Base-by-base conservation (phyloP, 768 basidiomycete genomes). In the Lactarius sanguifluus region DNA sequence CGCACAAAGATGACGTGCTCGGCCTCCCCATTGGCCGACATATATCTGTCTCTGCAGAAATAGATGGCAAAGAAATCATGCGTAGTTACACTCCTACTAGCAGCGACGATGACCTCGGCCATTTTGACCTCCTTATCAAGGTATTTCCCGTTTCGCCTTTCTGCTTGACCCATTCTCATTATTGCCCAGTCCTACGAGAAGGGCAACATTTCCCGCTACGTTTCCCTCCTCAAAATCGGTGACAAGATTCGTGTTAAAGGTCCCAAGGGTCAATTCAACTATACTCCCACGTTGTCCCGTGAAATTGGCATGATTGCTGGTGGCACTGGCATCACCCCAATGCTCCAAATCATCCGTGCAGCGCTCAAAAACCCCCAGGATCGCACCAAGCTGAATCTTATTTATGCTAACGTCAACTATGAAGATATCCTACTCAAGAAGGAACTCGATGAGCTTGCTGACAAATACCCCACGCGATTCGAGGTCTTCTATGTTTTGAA, bases 311-410 rank as follows among this genome's bases (percentile, higher is more conserved):
- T 99, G 96, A 97, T 99, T 73, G 95, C 96, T 18, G 97, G 97
- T 57, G 97, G 97, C 43, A 98, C 97, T 2, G 97, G 97, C 64
- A 96, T 99, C 77, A 96, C 97, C 0, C 97, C 97, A 73, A 98
- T 98, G 96, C 88, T 97, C 72, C 96, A 99, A 76, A 92, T 99
- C 81, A 90, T 98, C 78, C 90, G 91, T 68, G 92, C 96, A n/a
- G 86, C 89, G 15, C 85, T 98, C 75, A 89, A 91, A 77, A 94
- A 95, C 77, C 87, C 92, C n/a, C 75, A 79, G 54, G 97, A 99
- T 83, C 80, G 75, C 68, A 98, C 96, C 47, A 85, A 82, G 71
- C 77, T 98, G 73, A 85, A 83, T 70, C 86, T 99, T 74, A 92
- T 99, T 75, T 98, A 98, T 78, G 97, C 97, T 71, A 99, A 99